Evolutionary conservation across 352 stramenopile genomes (phyloP).

Genomic region (Phytophthora capsici): DNA sequence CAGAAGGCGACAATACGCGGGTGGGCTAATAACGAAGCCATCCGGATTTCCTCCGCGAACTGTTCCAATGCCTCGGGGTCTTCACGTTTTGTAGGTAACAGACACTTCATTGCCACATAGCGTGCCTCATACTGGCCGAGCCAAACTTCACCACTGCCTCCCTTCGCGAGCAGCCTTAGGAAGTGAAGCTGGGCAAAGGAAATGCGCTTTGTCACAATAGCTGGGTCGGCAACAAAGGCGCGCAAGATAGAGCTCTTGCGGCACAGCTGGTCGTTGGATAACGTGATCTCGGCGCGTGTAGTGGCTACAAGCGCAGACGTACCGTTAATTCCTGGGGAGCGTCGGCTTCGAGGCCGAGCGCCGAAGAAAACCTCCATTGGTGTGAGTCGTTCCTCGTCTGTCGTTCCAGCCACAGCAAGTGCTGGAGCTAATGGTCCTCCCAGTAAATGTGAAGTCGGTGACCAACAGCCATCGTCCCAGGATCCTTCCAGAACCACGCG

Average conservation of each 20-base stretch:
- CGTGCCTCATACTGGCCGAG: slow-evolving; percentile 76
- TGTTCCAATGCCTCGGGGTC: slow-evolving; percentile 68
- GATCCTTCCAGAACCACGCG: slow-evolving; percentile 38
- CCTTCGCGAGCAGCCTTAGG: slow-evolving; percentile 71
- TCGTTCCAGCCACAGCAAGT: slow-evolving; percentile 16
- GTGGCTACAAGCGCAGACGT: slow-evolving; percentile 43
- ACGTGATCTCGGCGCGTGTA: slow-evolving; percentile 53
- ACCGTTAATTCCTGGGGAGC: slow-evolving; percentile 30
- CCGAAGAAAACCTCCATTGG: slow-evolving; percentile 65
- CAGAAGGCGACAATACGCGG: slow-evolving; percentile 85
- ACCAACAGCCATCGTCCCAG: slow-evolving; percentile 39
- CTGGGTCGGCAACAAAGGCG: slow-evolving; percentile 70
- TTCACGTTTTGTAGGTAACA: slow-evolving; percentile 69
- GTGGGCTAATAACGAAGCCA: slow-evolving; percentile 80
- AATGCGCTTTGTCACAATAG: slow-evolving; percentile 78
- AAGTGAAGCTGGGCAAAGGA: slow-evolving; percentile 80
- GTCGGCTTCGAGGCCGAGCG: slow-evolving; percentile 41
- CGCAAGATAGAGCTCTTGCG: slow-evolving; percentile 58
- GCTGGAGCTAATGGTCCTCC: slow-evolving; percentile 32
- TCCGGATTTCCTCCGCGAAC: slow-evolving; percentile 84
- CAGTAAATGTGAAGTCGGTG: slow-evolving; percentile 42
- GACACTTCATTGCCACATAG: slow-evolving; percentile 82
- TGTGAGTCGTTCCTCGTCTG: slow-evolving; percentile 44
- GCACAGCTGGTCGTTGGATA: slow-evolving; percentile 77
- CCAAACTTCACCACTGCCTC: slow-evolving; percentile 84